phyloP scores from a whole-genome alignment of 176 grass and related monocot species.

The Oropetium thomaeum region DNA sequence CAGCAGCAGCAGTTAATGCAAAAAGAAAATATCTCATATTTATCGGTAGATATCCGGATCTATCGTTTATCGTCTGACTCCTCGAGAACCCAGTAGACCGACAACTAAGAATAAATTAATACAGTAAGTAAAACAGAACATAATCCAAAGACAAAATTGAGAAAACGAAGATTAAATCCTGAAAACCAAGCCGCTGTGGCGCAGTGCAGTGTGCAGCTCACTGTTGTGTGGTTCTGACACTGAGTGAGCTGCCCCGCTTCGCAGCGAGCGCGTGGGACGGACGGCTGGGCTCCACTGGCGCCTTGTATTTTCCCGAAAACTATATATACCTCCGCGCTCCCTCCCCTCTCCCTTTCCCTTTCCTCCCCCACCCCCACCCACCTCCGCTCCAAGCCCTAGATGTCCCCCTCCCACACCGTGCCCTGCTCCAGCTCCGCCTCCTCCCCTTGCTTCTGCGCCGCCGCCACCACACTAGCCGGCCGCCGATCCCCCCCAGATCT shows the following conservation, averaged over 20 bases:
- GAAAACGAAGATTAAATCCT: neutral
- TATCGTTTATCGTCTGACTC: too few relatives aligned
- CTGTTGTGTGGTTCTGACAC: neutral
- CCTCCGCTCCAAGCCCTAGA: slow-evolving; percentile 49
- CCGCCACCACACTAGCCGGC: neutral
- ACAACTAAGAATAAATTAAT: neutral
- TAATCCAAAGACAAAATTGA: neutral
- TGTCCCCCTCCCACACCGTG: slow-evolving; percentile 35
- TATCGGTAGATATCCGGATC: too few relatives aligned
- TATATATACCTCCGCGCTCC: slow-evolving; percentile 79
- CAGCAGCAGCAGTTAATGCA: neutral
- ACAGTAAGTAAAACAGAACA: neutral
- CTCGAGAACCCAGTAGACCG: neutral
- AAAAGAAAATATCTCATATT: neutral
- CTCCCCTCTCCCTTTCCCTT: slow-evolving; percentile 42
- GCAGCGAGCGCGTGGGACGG: slow-evolving; percentile 40
- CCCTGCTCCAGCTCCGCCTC: neutral
- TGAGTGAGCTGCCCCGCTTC: neutral
- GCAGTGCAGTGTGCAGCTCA: neutral
- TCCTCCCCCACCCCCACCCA: slow-evolving; percentile 45
- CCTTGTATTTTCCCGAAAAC: slow-evolving; percentile 95
- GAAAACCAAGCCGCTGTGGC: neutral
- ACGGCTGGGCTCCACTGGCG: slow-evolving; percentile 5
- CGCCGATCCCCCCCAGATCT: slow-evolving; percentile 36
- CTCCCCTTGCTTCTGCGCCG: neutral